Base-by-base conservation (phyloP, 2,329 filamentous ascomycete species). In the Coniochaeta ligniaria region DNA sequence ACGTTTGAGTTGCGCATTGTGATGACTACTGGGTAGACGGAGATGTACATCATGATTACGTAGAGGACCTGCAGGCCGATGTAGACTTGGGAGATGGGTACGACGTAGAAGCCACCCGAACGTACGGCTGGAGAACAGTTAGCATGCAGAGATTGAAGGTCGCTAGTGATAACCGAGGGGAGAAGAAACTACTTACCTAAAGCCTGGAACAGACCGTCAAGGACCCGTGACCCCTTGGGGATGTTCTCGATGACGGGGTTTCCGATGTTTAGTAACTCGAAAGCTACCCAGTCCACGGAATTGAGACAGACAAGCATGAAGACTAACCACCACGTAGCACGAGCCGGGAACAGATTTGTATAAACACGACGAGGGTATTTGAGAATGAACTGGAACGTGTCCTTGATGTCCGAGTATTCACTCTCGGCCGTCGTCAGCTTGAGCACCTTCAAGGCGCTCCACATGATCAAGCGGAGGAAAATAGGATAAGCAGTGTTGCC, bases 1-100 rank as follows among this genome's bases (percentile, higher is more conserved):
- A 89, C 83, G 67, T 90, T 90, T 43, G 86, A 88, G 68, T 87
- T 84, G 31, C 87, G 82, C 73, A 88, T 83, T 1, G 82, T 85
- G 61, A 88, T 84, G 28, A 83, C 80, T 24, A 87, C 80, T 0
- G 86, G 85, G 62, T 85, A 87, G 2, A 80, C 83, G 0, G 84
- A 84, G 47, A 88, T 83, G 70, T 88, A 88, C 83, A 88, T 88
- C 76, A 87, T 85, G 60, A 87, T 78, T 14, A 87, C 75, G 65
- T 85, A 87, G 1, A 84, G 71, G 0, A 88, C 77, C 62, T 86
- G 81, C 2, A 87, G 74, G 1, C 83, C 84, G 6, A 85, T 83
- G 43, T 80, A 81, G 2, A 81, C 75, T 1, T 78, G 74, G 3
- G 83, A 73, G 54, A 90, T 85, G 1, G 79, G 76, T 33, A 89